A percentile compares a stretch with the other conserved stretches of the same genome.
These are phyloP conservation scores for Pseudogymnoascus sp. DNA, from an alignment of 2,329 filamentous ascomycete species.

Conservation along the genomic window DNA sequence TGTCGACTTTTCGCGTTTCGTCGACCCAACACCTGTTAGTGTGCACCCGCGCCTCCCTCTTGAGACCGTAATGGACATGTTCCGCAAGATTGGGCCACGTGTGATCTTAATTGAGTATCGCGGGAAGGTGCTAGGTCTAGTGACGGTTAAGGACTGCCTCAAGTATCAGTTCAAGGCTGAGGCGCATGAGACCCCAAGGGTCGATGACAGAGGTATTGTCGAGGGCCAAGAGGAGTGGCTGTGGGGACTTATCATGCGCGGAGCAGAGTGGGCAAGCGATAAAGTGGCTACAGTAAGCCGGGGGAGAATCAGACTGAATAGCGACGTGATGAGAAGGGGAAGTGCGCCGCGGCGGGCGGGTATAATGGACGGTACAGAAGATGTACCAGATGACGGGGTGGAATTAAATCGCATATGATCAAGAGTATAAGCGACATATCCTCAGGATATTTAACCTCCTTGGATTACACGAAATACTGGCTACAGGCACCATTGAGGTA, in stretches of 20 bases:
- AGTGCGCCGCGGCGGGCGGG: slow-evolving; percentile 23
- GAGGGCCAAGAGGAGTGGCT: slow-evolving; percentile 60
- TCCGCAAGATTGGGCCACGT: slow-evolving; percentile 92
- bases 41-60: slow-evolving; percentile 86
- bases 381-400: slow-evolving; percentile 38
- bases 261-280: slow-evolving; percentile 52
- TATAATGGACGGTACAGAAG: slow-evolving; percentile 45
- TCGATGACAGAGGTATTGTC: slow-evolving; percentile 44
- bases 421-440: neutral
- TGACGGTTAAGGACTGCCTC: slow-evolving; percentile 94
- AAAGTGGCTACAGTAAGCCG: slow-evolving; percentile 46
- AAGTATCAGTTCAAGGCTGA: slow-evolving; percentile 98
- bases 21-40: slow-evolving; percentile 81
- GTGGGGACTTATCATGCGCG: slow-evolving; percentile 49
- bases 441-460: neutral
- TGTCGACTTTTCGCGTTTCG: slow-evolving; percentile 78
- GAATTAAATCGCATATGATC: slow-evolving; percentile 33
- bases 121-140: slow-evolving; percentile 72
- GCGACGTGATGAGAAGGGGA: slow-evolving; percentile 23
- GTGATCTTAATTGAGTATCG: slow-evolving; percentile 90
- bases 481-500: neutral
- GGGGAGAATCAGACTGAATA: slow-evolving; percentile 47
- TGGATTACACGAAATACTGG: slow-evolving; percentile 6
- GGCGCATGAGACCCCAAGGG: slow-evolving; percentile 65
- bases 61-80: slow-evolving; percentile 97